These are phyloP conservation scores for Pseudocercospora fuligena DNA, from an alignment of 2,329 filamentous ascomycete genomes.

Conservation along the genomic window DNA sequence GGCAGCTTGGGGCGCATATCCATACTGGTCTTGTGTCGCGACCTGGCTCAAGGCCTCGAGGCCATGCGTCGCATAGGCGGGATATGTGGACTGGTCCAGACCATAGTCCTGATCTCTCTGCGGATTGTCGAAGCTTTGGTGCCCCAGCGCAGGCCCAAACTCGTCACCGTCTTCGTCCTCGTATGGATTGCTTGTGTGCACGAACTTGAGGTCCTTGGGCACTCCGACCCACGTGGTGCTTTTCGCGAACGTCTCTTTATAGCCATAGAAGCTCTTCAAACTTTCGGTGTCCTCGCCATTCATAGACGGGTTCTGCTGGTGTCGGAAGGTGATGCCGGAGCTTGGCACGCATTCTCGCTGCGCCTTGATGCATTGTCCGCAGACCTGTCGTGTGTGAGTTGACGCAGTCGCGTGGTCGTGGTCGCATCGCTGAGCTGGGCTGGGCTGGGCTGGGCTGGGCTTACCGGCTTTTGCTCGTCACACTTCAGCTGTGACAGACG, in stretches of 20 bases:
- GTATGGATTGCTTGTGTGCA: slow-evolving; percentile 66
- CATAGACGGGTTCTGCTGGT: slow-evolving; percentile 73
- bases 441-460: too few species aligned
- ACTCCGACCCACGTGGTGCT: slow-evolving; percentile 67
- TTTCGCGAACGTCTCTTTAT: slow-evolving; percentile 68
- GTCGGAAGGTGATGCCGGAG: slow-evolving; percentile 68
- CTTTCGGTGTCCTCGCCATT: slow-evolving; percentile 56
- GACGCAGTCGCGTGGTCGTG: slow-evolving; percentile 12
- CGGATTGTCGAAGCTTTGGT: background rate
- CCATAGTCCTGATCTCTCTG: slow-evolving; percentile 11
- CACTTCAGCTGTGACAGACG: background rate
- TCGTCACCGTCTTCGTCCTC: slow-evolving; percentile 49
- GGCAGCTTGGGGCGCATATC: slow-evolving; percentile 40
- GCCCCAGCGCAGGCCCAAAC: background rate
- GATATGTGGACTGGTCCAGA: slow-evolving; percentile 27
- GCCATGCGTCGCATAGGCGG: slow-evolving; percentile 50
- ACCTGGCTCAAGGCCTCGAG: slow-evolving; percentile 60
- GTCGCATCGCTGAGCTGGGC: background rate
- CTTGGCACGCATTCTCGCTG: slow-evolving; percentile 64
- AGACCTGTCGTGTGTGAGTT: slow-evolving; percentile 68
- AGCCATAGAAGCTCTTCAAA: slow-evolving; percentile 67
- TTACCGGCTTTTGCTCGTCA: background rate
- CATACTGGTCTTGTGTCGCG: slow-evolving; percentile 51
- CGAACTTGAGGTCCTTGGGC: slow-evolving; percentile 64
- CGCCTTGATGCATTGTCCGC: slow-evolving; percentile 65